Evolutionary conservation across 2,329 filamentous ascomycete species (phyloP).

Genomic region (Bipolaris victoriae): DNA sequence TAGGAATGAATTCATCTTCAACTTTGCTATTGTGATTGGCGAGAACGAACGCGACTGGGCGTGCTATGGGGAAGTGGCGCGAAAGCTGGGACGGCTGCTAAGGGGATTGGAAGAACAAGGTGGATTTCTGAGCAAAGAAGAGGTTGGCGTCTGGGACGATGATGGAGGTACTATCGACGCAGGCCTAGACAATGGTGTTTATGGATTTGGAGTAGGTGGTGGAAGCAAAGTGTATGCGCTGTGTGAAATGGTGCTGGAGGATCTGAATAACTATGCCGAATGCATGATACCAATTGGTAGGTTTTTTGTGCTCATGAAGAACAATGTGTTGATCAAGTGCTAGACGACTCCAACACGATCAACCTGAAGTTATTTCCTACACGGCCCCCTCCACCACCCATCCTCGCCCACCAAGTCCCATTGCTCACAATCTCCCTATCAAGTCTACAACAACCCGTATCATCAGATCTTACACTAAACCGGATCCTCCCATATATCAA

Average conservation of each 20-base stretch:
- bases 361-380: slow-evolving; percentile 96
- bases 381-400: slow-evolving; percentile 74
- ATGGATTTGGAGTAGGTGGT: slow-evolving; percentile 37
- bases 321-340: slow-evolving; percentile 3
- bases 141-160: slow-evolving; percentile 45
- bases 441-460: slow-evolving; percentile 56
- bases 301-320: slow-evolving; percentile 36
- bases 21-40: slow-evolving; percentile 85
- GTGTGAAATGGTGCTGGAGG: slow-evolving; percentile 87
- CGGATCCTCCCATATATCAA: slow-evolving; percentile 87
- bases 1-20: slow-evolving; percentile 98
- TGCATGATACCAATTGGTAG: slow-evolving; percentile 96
- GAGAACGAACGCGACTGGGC: slow-evolving; percentile 70
- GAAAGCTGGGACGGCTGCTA: slow-evolving; percentile 84
- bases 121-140: slow-evolving; percentile 75
- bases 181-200: slow-evolving; percentile 10
- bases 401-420: slow-evolving; percentile 90
- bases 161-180: slow-evolving; percentile 22
- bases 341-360: slow-evolving; percentile 90
- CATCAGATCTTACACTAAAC: slow-evolving; percentile 74
- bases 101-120: slow-evolving; percentile 91
- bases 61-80: slow-evolving; percentile 82
- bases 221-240: slow-evolving; percentile 66
- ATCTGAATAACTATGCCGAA: slow-evolving; percentile 95
- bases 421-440: slow-evolving; percentile 65